Evolutionary conservation across 495 filamentous ascomycete species (phyloP), one percentile per base, ranked within the genome.

Genomic region (Penicillium canescens): DNA sequence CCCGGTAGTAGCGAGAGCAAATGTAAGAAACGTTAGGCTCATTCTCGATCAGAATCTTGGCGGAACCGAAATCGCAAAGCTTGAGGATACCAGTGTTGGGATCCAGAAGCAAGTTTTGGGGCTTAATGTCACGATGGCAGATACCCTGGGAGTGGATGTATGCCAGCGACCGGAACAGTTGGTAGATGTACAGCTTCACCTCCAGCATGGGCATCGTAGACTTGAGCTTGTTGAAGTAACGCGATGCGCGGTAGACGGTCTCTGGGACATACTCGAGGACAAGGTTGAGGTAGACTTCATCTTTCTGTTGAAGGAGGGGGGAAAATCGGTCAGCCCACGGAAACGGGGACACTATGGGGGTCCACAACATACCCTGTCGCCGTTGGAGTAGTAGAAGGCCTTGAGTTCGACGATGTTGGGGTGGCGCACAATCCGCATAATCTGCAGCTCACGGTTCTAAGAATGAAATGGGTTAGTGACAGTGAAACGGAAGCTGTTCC

Each of bases 1-100:
- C 94, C 62, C 94, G 84, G 78, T 99, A 99, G 77, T 99, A 99
- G 45, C 95, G 88, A 42, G 94, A 99, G 79, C 94, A 99, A 65
- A 99, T 99, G 77, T 99, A 99, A 26, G 94, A 99, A 34, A 99
- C 94, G 63, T 99, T 99, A 3, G 94, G 94, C 78, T 99, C 94
- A 60, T 99, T 97, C 72, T 96, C 92, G 28, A 99, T 92, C 55
- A 99, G 75, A 46, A 99, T 99, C 80, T 99, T 99, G 31, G 94
- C 94, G 60, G 95, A 98, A 43, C 94, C 94, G 69, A 98, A 99
- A 76, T 99, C 94, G 74, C 94, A 99, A 24, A 99, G 85, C 78
- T 99, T 99, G 61, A 99, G 77, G 38, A 99, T 82, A 46, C 94
- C 94, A 13, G 88, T 92, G 63, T 78, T 82, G 6, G 92, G 92